These are phyloP conservation scores for Ilyonectria sp. DNA, from an alignment of 2,329 filamentous ascomycete species.

Conservation along the genomic window DNA sequence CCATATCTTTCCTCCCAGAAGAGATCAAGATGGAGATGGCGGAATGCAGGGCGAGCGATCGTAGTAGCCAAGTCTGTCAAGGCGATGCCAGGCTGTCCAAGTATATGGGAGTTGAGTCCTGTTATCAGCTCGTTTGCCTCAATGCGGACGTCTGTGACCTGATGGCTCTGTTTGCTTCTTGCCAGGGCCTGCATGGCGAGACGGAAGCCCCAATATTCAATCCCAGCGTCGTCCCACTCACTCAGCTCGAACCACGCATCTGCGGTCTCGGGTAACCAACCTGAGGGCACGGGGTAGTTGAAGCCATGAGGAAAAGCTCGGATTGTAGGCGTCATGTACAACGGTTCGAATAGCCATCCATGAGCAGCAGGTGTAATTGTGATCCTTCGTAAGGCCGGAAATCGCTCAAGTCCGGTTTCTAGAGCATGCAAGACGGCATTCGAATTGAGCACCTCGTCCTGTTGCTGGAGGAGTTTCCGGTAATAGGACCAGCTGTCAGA, in stretches of 20 bases:
- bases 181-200: neutral
- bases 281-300: neutral
- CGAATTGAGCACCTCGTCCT: neutral
- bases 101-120: neutral
- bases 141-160: neutral
- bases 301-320: neutral
- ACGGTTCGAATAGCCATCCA: neutral
- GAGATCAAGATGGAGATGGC: neutral
- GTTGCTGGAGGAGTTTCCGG: neutral
- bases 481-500: neutral
- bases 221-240: neutral
- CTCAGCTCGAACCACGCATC: neutral
- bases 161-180: neutral
- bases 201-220: neutral
- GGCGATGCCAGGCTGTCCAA: neutral
- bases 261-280: neutral
- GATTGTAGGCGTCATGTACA: conserved; percentile 2
- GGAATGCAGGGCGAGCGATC: neutral
- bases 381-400: neutral
- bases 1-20: neutral
- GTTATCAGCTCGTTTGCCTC: neutral
- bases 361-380: neutral
- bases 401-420: neutral
- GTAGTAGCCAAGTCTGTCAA: neutral
- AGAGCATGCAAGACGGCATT: neutral